phyloP scores from a whole-genome alignment of 176 grass and related monocot species.

The Cocos nucifera region DNA sequence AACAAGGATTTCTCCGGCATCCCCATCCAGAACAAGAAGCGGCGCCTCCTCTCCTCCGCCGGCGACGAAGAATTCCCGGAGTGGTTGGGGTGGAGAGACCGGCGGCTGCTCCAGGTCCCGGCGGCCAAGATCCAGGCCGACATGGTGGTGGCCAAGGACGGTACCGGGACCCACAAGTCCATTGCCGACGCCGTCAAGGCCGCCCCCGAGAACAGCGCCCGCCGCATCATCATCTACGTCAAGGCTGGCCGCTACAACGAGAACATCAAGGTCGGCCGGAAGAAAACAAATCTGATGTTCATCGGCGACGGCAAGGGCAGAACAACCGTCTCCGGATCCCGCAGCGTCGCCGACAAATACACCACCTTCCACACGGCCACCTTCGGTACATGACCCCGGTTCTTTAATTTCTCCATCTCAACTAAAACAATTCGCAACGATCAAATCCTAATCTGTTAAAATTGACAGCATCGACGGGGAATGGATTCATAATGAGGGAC shows the following conservation, averaged over 20 bases:
- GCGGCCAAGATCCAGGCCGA: conserved; percentile 33
- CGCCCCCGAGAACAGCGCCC: conserved; percentile 21
- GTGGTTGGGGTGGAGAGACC: conserved; percentile 32
- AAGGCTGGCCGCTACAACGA: conserved; percentile 45
- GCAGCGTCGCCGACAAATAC: conserved; percentile 20
- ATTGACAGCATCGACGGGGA: conserved; percentile 25
- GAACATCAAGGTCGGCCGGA: conserved; percentile 44
- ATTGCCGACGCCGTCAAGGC: conserved; percentile 37
- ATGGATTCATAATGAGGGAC: conserved; percentile 46
- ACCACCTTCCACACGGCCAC: conserved; percentile 57
- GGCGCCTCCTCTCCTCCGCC: conserved; percentile 15
- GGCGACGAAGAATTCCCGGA: conserved; percentile 23
- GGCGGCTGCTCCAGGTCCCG: conserved; percentile 28
- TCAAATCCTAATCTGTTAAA: neutral
- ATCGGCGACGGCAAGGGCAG: conserved; percentile 33
- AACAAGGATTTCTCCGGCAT: conserved; percentile 25
- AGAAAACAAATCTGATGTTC: conserved; percentile 48
- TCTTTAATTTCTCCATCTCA: too few species aligned
- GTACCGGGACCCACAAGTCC: conserved; percentile 31
- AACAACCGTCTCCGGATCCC: conserved; percentile 30
- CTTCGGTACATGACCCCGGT: conserved; percentile 23
- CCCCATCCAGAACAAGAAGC: conserved; percentile 30
- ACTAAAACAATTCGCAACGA: too few species aligned
- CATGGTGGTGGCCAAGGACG: conserved; percentile 43
- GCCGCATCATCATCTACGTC: conserved; percentile 45